These are phyloP conservation scores for Houttuynia cordata DNA, from an alignment of 164 flowering plant species.

Conservation along the genomic window DNA sequence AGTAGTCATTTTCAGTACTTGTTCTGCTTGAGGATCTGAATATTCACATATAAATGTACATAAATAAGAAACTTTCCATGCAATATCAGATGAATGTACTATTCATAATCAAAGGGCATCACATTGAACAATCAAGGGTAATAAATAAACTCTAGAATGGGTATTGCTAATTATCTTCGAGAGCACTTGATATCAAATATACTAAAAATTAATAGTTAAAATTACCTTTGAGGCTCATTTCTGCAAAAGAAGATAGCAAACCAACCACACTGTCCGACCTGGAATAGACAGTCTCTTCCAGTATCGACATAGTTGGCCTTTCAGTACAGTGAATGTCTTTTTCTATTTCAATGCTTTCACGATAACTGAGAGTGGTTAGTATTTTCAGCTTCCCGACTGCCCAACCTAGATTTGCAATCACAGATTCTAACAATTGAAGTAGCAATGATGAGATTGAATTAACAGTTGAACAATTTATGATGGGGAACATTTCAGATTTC, in stretches of 20 bases:
- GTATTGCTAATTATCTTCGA: no score
- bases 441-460: slow-evolving; percentile 31
- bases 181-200: neutral
- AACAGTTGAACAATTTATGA: slow-evolving; percentile 49
- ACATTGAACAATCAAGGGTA: no score
- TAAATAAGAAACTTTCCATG: neutral
- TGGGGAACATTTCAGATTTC: slow-evolving; percentile 36
- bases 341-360: slow-evolving; percentile 13
- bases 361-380: slow-evolving; percentile 18
- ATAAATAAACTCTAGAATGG: no score
- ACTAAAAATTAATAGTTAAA: neutral
- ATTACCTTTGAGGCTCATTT: slow-evolving; percentile 65
- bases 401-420: slow-evolving; percentile 51
- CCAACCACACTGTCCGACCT: slow-evolving; percentile 56
- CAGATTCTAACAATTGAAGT: slow-evolving; percentile 40
- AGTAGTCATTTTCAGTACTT: slow-evolving; percentile 42
- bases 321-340: slow-evolving; percentile 14
- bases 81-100: neutral
- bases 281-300: slow-evolving; percentile 52
- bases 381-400: slow-evolving; percentile 35
- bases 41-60: neutral
- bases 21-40: slow-evolving; percentile 73
- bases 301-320: slow-evolving; percentile 18
- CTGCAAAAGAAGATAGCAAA: slow-evolving; percentile 49
- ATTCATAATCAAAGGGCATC: no score